These are phyloP conservation scores for Triticum urartu DNA, from an alignment of 176 grass and related monocot species.

Conservation along the genomic window DNA sequence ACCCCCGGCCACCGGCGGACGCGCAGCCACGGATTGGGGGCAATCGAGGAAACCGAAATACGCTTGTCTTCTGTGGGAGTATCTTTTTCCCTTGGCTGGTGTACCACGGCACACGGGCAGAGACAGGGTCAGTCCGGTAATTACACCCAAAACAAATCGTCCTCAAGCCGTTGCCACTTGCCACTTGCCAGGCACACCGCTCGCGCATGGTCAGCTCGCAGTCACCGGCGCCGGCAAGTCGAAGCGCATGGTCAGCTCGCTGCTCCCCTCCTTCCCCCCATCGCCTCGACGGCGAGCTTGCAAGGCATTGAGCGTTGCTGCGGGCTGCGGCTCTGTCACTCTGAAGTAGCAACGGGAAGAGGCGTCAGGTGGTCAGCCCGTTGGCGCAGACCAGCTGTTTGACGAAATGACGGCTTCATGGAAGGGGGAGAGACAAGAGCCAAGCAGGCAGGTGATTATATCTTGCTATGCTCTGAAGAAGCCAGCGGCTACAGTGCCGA, in stretches of 20 bases:
- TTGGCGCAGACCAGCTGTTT: constrained; percentile 25
- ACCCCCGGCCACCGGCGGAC: constrained; percentile 22
- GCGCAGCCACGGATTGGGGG: constrained; percentile 19
- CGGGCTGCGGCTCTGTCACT: background rate
- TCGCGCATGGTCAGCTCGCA: too few species aligned
- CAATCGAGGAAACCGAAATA: background rate
- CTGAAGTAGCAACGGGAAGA: background rate
- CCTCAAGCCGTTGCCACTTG: too few species aligned
- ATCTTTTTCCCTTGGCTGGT: too few species aligned
- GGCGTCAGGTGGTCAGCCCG: background rate
- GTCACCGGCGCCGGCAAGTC: background rate
- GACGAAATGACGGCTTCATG: constrained; percentile 19
- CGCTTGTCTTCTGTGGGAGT: background rate
- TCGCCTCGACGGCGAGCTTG: constrained; percentile 16
- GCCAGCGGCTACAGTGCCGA: background rate
- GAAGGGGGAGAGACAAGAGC: background rate
- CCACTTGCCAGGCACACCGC: too few species aligned
- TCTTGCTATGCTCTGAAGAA: constrained; percentile 23
- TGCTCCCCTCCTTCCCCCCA: background rate
- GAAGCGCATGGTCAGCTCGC: background rate
- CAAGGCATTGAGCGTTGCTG: constrained; percentile 33
- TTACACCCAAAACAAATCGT: background rate
- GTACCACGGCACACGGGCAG: too few species aligned
- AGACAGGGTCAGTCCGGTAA: too few species aligned
- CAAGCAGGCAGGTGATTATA: background rate